phyloP scores from a whole-genome alignment of 108 stramenopile genomes.

The Craspedostauros australis region DNA sequence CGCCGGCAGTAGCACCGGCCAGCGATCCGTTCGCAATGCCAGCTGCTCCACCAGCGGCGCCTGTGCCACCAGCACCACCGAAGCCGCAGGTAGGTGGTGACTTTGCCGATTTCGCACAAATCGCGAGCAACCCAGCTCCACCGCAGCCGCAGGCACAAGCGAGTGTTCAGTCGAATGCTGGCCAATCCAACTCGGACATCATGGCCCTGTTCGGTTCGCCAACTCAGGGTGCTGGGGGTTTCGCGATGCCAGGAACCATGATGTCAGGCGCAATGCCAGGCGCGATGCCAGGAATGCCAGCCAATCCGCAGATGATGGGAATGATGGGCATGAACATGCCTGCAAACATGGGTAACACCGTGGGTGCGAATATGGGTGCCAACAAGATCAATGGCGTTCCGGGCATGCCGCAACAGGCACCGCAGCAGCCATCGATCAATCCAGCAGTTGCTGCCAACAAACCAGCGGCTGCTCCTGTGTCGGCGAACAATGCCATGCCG shows the following conservation, averaged over 20 bases:
- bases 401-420: constrained; percentile 2
- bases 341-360: constrained; percentile 26
- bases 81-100: constrained; percentile 8
- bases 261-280: constrained; percentile 12
- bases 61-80: constrained; percentile 17
- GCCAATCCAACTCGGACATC: constrained; percentile 60
- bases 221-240: too few relatives aligned
- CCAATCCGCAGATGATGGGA: constrained; percentile 12
- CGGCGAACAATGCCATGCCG: constrained; percentile 6
- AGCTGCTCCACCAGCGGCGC: constrained; percentile 16
- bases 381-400: constrained; percentile 4
- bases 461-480: background rate
- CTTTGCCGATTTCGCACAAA: constrained; percentile 16
- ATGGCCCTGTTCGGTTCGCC: constrained; percentile 59
- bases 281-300: constrained; percentile 14
- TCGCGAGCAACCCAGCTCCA: constrained; percentile 1
- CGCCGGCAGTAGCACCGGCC: constrained; percentile 24
- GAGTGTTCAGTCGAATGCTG: too few relatives aligned
- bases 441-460: background rate
- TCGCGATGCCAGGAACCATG: constrained; percentile 10
- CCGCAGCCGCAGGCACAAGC: background rate
- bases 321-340: constrained; percentile 24
- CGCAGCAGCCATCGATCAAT: constrained; percentile 9
- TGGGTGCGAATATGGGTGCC: background rate
- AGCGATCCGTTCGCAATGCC: constrained; percentile 25